A percentile compares a stretch with the other conserved stretches of the same genome.
Conservation (phyloP, 805 yeast genomes). For the Candida qinlingensis region DNA sequence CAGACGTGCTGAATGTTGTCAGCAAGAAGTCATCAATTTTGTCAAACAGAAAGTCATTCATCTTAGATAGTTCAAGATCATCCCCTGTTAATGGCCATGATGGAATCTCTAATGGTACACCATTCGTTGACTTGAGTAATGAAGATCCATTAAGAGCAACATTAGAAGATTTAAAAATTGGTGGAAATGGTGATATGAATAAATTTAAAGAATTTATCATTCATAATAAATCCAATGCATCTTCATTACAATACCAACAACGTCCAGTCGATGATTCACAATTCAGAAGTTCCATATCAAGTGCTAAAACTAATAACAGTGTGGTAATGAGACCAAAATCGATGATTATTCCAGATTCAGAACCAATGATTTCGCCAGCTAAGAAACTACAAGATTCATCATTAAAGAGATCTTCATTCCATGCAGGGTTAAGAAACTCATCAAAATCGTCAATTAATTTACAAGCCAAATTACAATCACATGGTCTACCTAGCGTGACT, state of each 20-base stretch:
- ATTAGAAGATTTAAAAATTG: constrained; percentile 37
- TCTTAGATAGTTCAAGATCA: constrained; percentile 12
- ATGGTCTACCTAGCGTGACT: constrained; percentile 41
- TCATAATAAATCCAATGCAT: constrained; percentile 4
- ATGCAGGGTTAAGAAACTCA: constrained; percentile 21
- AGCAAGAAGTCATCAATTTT: constrained; percentile 14
- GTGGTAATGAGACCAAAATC: constrained; percentile 25
- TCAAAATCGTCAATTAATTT: constrained; percentile 22
- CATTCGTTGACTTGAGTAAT: constrained; percentile 13
- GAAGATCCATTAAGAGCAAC: constrained; percentile 52
- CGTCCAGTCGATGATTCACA: neutral
- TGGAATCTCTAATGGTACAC: neutral
- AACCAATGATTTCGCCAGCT: constrained; percentile 5
- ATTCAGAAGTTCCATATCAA: constrained; percentile 16
- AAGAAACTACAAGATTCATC: neutral
- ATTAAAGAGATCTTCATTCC: constrained; percentile 23
- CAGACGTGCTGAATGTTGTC: constrained; percentile 9
- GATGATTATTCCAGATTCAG: constrained; percentile 16
- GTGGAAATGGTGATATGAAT: constrained; percentile 38
- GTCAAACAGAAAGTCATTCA: constrained; percentile 22
- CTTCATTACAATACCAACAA: constrained; percentile 17
- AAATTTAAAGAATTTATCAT: constrained; percentile 31
- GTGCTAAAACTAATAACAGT: constrained; percentile 17
- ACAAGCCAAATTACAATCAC: constrained; percentile 20
- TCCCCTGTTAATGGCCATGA: neutral